Base-by-base conservation (phyloP, 306 rosid genomes). In the Dryas octopetala region DNA sequence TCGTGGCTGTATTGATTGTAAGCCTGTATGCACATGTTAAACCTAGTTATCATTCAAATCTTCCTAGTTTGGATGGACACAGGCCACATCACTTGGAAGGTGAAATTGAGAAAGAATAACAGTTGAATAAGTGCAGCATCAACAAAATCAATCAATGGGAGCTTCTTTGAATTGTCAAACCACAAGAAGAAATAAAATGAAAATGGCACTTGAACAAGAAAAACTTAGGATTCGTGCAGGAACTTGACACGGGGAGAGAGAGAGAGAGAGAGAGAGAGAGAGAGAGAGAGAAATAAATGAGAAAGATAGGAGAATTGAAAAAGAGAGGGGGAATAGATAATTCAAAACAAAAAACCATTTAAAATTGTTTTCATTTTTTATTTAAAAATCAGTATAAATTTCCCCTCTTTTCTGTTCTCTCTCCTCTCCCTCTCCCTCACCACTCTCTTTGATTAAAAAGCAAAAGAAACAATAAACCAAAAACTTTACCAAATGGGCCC, bases 1-100 rank as follows among this genome's bases (percentile, higher is more conserved):
- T 94, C 98, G 49, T 86, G 87, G 75, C 91, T 80, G 83, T 88
- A 91, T 58, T 90, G 96, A 84, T 94, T 94, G 80, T 91, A 94
- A 68, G 96, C 95, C 98, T 94, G 89, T 84, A 83, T 15, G 65
- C 17, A 76, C 62, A 76, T 49, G 32, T 9, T 73, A 61, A 4
- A 28, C 64, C 50, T 62, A 61, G 70, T 60, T 44, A 70, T 15
- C 74, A 13, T 68, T 65, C 65, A 75, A 72, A 77, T 58, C 67
- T 23, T 50, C 71, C 55, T 5, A 64, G 74, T 52, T 57, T 44
- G 52, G 76, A 73, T 26, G 64, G 72, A 47, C 28, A 46, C 23
- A 76, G 48, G 66, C 10, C 61, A 40, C 8, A 46, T 13, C 4
- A 55, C 17, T 53, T 44, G 50, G 43, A 66, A 55, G 10, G 47